A percentile compares a stretch with the other conserved stretches of the same genome.
Conservation (phyloP, 2,329 filamentous ascomycete species). For the Phialophora chinensis region DNA sequence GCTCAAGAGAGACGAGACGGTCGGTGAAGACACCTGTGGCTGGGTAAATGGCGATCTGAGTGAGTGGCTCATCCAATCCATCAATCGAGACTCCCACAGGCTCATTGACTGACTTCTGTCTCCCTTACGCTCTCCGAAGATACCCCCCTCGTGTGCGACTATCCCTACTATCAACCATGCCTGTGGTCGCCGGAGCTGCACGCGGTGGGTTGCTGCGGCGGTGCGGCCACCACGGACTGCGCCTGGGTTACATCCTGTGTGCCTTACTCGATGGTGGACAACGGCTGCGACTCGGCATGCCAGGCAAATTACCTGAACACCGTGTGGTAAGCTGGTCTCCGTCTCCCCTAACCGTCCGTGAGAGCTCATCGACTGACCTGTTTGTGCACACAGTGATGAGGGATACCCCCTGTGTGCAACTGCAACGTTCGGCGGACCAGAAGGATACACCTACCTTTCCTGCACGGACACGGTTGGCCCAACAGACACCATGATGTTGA, state of each 20-base stretch:
- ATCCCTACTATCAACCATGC: conserved; percentile 17
- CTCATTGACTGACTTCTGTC: not conserved
- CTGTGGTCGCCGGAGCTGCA: conserved; percentile 19
- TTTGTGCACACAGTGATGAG: not conserved
- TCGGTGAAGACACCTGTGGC: conserved; percentile 18
- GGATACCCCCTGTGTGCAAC: conserved; percentile 16
- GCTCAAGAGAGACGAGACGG: conserved; percentile 13
- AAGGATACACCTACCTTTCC: conserved; percentile 22
- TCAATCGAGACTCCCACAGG: not conserved
- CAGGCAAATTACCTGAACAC: conserved; percentile 20
- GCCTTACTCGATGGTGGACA: conserved; percentile 18
- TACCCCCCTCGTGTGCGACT: conserved; percentile 17
- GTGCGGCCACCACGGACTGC: conserved; percentile 15
- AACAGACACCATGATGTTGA: conserved; percentile 23
- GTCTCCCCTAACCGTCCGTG: not conserved
- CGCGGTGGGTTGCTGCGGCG: conserved; percentile 21
- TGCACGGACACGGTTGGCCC: conserved; percentile 17
- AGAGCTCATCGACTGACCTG: not conserved
- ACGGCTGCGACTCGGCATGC: conserved; percentile 21
- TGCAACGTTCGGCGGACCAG: conserved; percentile 22
- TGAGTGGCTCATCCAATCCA: not conserved
- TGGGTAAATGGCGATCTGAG: conserved; percentile 27
- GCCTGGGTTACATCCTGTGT: conserved; percentile 22
- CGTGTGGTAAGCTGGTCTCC: conserved; percentile 10
- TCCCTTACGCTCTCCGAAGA: not conserved